A percentile compares a stretch with the other conserved stretches of the same genome.
phyloP scores from a whole-genome alignment of 2,329 filamentous ascomycete genomes.

The Cladosporium sp. region DNA sequence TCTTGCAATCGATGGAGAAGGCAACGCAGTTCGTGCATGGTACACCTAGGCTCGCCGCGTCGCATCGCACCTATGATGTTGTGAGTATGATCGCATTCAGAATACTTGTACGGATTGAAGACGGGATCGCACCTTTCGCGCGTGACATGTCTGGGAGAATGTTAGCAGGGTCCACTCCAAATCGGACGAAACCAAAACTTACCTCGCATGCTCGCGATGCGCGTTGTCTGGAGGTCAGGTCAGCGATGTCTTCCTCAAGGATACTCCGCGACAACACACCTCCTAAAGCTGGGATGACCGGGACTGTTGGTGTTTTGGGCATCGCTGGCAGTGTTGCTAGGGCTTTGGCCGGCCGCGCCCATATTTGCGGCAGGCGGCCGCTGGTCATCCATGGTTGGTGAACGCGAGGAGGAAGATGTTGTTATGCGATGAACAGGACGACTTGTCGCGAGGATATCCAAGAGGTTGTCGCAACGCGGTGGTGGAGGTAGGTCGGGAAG shows the following conservation, averaged over 20 bases:
- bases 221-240: slow-evolving; percentile 55
- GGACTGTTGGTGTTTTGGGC: slow-evolving; percentile 4
- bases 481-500: neutral
- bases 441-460: neutral
- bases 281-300: slow-evolving; percentile 31
- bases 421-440: neutral
- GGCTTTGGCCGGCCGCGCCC: slow-evolving; percentile 7
- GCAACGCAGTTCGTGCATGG: slow-evolving; percentile 99
- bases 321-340: slow-evolving; percentile 6
- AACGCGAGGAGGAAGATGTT: neutral
- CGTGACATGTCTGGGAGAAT: slow-evolving; percentile 78
- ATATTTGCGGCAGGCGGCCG: slow-evolving; percentile 9
- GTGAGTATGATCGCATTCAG: slow-evolving; percentile 11
- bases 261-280: slow-evolving; percentile 20
- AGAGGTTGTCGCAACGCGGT: slow-evolving; percentile 5
- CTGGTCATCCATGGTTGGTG: slow-evolving; percentile 6
- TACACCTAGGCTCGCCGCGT: slow-evolving; percentile 91
- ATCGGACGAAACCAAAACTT: slow-evolving; percentile 45
- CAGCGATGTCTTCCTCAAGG: slow-evolving; percentile 39
- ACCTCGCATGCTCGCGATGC: slow-evolving; percentile 91
- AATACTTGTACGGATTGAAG: neutral
- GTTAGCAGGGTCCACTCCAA: slow-evolving; percentile 28
- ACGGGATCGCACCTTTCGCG: slow-evolving; percentile 72
- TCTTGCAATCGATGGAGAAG: slow-evolving; percentile 97
- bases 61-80: slow-evolving; percentile 76